Base-by-base conservation (phyloP, 2,329 filamentous ascomycete species). In the Grosmannia penicillata region DNA sequence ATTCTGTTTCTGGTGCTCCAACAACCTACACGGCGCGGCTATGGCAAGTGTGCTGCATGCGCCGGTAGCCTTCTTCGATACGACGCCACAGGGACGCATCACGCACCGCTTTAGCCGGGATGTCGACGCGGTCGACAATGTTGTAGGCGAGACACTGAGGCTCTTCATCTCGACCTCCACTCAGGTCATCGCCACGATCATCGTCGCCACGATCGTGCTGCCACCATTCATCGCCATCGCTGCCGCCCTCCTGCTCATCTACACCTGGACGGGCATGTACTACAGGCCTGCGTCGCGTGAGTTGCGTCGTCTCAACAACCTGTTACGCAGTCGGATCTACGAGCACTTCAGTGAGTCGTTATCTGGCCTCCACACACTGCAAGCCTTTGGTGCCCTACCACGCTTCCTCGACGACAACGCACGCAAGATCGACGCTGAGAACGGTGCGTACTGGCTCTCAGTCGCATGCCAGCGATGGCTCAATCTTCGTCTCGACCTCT, bases 21-120 rank as follows among this genome's bases (percentile, higher is more conserved):
- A 65, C 63, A 30, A 73, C 4, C 37, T 55, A 2, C 45, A 47
- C 19, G 49, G 50, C 6, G 47, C 52, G 1, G 31, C 39, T 1
- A 26, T 44, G 1, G 35, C 37, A 10, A 30, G 42, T 6, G 41
- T 55, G 67, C 68, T 71, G 35, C 75, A 86, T 46, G 91, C 91
- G 24, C 89, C 85, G 54, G 94, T 96, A 65, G 85, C 83, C 53
- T 98, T 96, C 62, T 98, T 96, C 53, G 91, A 98, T 53, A 82
- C 89, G 1, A 98, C 91, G 0, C 91, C 91, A 2, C 72, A 96
- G 1, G 91, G 91, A 10, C 89, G 95, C 57, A 69, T 98, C 50
- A 95, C 96, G 78, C 96, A 98, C 58, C 76, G 91, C 18, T 96
- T 98, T 61, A 96, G 89, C 55, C 96, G 96, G 58, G 91, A 98